Conservation (phyloP, 768 basidiomycete genomes). For the Rhodosporidiobolus odoratus region DNA sequence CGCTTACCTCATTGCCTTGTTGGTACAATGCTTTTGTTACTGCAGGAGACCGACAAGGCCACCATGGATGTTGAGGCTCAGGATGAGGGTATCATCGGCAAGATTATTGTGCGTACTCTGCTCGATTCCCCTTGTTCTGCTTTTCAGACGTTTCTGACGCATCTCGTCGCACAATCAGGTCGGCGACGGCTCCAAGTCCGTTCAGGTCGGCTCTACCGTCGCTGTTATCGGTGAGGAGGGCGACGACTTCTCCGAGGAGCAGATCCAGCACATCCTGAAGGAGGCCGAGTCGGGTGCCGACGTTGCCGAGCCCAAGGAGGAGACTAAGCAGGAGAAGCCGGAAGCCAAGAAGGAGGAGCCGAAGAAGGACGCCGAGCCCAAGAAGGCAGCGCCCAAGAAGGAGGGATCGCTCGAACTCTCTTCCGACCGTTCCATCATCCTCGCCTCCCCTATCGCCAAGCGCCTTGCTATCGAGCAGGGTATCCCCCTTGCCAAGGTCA, state of each 20-base stretch:
- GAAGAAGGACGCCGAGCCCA: slow-evolving; percentile 40
- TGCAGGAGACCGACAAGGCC: slow-evolving; percentile 98
- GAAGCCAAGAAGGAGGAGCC: slow-evolving; percentile 17
- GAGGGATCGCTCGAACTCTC: slow-evolving; percentile 42
- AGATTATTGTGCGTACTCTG: slow-evolving; percentile 78
- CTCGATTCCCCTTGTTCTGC: not conserved
- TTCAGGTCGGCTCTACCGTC: slow-evolving; percentile 79
- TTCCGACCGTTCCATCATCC: slow-evolving; percentile 67
- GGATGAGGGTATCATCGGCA: slow-evolving; percentile 92
- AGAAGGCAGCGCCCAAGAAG: slow-evolving; percentile 43
- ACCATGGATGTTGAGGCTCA: slow-evolving; percentile 99
- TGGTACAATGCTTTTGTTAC: too few relatives aligned
- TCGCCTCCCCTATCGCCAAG: slow-evolving; percentile 92
- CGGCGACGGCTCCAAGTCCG: slow-evolving; percentile 75
- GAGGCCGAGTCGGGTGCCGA: slow-evolving; percentile 35
- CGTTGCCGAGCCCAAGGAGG: slow-evolving; percentile 30
- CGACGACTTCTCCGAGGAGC: slow-evolving; percentile 81
- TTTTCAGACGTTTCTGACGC: not conserved
- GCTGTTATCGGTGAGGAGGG: slow-evolving; percentile 92
- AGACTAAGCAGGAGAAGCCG: slow-evolving; percentile 23
- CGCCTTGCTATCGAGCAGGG: slow-evolving; percentile 93
- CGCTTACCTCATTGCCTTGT: not conserved
- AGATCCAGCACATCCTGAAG: slow-evolving; percentile 50
- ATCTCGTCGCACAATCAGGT: slow-evolving; percentile 55
- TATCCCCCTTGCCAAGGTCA: slow-evolving; percentile 79